Evolutionary conservation across 2,329 filamentous ascomycete genomes (phyloP).

Genomic region (Colletotrichum sidae): DNA sequence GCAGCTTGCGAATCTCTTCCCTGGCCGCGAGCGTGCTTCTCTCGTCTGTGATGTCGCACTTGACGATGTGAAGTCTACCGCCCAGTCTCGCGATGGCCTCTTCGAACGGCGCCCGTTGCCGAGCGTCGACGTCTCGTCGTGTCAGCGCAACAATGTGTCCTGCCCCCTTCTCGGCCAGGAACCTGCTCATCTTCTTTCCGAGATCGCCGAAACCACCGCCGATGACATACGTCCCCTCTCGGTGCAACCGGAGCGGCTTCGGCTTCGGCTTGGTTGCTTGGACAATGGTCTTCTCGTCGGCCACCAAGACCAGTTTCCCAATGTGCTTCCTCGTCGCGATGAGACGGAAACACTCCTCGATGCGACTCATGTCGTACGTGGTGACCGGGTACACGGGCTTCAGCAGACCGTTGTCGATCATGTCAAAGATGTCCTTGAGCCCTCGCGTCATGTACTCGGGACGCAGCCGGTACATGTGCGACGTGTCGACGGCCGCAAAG

Average conservation of each 20-base stretch:
- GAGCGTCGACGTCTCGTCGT: slow-evolving; percentile 40
- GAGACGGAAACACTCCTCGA: slow-evolving; percentile 44
- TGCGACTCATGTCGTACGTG: slow-evolving; percentile 47
- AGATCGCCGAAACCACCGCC: slow-evolving; percentile 49
- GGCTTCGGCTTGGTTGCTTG: slow-evolving; percentile 36
- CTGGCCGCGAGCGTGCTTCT: slow-evolving; percentile 27
- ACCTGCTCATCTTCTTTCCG: slow-evolving; percentile 41
- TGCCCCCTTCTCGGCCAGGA: slow-evolving; percentile 45
- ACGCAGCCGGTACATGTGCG: slow-evolving; percentile 48
- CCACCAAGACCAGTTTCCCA: slow-evolving; percentile 52
- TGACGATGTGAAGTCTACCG: slow-evolving; percentile 43
- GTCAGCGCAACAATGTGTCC: slow-evolving; percentile 46
- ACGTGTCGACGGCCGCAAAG: slow-evolving; percentile 58
- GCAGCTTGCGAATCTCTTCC: slow-evolving; percentile 28
- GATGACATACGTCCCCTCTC: slow-evolving; percentile 46
- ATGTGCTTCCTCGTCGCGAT: slow-evolving; percentile 45
- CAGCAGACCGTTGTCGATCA: slow-evolving; percentile 20
- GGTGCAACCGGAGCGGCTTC: slow-evolving; percentile 23
- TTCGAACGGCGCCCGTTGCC: slow-evolving; percentile 13
- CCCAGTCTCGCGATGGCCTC: slow-evolving; percentile 29
- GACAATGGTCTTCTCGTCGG: slow-evolving; percentile 40
- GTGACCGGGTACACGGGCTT: slow-evolving; percentile 45
- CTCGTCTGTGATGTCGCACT: slow-evolving; percentile 48
- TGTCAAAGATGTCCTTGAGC: not conserved
- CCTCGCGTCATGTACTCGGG: no score